Evolutionary conservation across 495 filamentous ascomycete species (phyloP).

Genomic region (Podospora pseudopauciseta): DNA sequence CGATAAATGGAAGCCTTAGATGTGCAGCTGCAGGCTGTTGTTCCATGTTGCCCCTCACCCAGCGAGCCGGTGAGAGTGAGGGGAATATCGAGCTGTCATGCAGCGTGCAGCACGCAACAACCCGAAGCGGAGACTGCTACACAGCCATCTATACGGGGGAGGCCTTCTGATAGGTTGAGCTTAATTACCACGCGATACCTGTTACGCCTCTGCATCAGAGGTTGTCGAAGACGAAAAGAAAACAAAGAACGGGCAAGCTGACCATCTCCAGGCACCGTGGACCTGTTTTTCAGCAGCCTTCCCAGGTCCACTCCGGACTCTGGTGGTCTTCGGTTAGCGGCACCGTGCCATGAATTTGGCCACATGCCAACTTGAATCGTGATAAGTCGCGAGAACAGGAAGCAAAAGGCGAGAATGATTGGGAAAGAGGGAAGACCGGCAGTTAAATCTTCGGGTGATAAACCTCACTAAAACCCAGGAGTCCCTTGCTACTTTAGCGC

Average conservation of each 20-base stretch:
- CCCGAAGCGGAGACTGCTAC: background rate
- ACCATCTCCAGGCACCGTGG: background rate
- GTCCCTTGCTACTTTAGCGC: background rate
- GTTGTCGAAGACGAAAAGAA: background rate
- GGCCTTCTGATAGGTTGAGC: background rate
- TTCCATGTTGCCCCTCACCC: constrained; percentile 2
- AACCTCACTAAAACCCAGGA: background rate
- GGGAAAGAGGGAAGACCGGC: background rate
- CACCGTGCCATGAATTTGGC: background rate
- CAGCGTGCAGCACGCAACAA: background rate
- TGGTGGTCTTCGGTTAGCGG: background rate
- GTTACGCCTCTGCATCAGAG: background rate
- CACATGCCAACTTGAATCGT: background rate
- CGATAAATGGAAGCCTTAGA: background rate
- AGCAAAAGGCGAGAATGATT: background rate
- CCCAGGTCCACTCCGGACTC: background rate
- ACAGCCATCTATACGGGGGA: background rate
- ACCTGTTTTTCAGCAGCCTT: background rate
- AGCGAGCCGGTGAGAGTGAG: constrained; percentile 1
- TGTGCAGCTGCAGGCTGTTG: background rate
- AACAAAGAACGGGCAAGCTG: background rate
- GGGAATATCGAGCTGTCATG: background rate
- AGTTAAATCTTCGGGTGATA: background rate
- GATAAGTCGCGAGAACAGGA: background rate
- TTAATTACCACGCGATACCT: background rate